These are phyloP conservation scores for Phycomyces blakesleeanus DNA, from an alignment of 192 early-diverging fungal species.

Conservation along the genomic window DNA sequence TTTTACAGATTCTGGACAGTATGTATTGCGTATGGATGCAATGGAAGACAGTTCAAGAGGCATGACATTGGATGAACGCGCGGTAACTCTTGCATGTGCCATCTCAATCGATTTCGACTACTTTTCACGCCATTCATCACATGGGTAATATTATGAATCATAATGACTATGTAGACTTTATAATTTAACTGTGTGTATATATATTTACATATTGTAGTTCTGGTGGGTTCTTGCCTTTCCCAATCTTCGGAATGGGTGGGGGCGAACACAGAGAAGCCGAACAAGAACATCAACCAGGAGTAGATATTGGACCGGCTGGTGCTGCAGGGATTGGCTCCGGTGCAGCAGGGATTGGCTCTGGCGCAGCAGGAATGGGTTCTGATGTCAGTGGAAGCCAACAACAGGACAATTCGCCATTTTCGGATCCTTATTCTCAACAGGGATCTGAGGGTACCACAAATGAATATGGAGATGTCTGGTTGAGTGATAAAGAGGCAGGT, in stretches of 20 bases:
- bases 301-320: constrained; percentile 20
- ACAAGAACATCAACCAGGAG: constrained; percentile 17
- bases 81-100: constrained; percentile 76
- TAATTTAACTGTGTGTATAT: neutral
- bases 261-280: constrained; percentile 28
- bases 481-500: constrained; percentile 27
- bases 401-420: constrained; percentile 10
- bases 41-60: constrained; percentile 42
- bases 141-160: constrained; percentile 19
- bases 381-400: neutral
- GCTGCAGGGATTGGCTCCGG: constrained; percentile 24
- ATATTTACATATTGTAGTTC: constrained; percentile 15
- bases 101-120: constrained; percentile 88
- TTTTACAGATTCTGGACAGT: constrained; percentile 84
- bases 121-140: constrained; percentile 68
- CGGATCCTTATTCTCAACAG: constrained; percentile 6
- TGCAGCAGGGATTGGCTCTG: constrained; percentile 17
- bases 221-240: constrained; percentile 41
- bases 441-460: constrained; percentile 14
- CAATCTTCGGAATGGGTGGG: constrained; percentile 40
- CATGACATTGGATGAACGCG: constrained; percentile 73
- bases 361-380: constrained; percentile 7
- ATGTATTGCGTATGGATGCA: constrained; percentile 74
- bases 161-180: neutral
- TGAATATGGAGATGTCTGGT: constrained; percentile 44